Conservation (phyloP, 768 basidiomycete species). For the Tephrocybe sp. region DNA sequence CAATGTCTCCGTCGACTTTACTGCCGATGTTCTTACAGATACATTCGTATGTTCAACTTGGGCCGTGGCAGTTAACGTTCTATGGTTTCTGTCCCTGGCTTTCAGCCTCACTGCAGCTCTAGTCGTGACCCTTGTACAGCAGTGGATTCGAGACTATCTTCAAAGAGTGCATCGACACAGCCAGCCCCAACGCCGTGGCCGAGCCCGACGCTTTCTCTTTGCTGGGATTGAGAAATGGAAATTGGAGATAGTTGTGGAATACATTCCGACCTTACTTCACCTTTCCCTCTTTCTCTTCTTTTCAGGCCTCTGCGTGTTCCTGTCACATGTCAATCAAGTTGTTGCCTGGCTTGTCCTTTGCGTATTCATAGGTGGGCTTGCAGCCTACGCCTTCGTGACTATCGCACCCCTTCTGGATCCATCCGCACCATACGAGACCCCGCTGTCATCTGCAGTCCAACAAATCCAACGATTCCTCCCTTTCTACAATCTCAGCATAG, state of each 20-base stretch:
- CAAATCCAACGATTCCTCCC: neutral
- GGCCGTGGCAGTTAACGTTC: slow-evolving; percentile 25
- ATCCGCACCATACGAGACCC: slow-evolving; percentile 8
- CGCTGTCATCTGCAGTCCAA: neutral
- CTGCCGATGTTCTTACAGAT: neutral
- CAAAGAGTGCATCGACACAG: slow-evolving; percentile 3
- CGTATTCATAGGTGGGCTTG: neutral
- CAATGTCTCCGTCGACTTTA: neutral
- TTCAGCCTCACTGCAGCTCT: slow-evolving; percentile 26
- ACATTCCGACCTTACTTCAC: slow-evolving; percentile 8
- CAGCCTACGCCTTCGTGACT: slow-evolving; percentile 1
- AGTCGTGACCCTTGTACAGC: slow-evolving; percentile 23
- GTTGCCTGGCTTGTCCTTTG: neutral
- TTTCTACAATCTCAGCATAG: neutral
- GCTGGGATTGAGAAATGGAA: slow-evolving; percentile 3
- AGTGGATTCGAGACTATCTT: slow-evolving; percentile 4
- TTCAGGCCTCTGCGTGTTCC: slow-evolving; percentile 5
- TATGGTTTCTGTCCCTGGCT: slow-evolving; percentile 30
- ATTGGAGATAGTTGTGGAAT: slow-evolving; percentile 2
- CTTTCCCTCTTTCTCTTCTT: slow-evolving; percentile 10
- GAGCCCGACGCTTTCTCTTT: slow-evolving; percentile 5
- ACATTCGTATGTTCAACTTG: slow-evolving; percentile 15
- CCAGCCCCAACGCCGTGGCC: slow-evolving; percentile 1
- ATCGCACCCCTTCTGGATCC: slow-evolving; percentile 1
- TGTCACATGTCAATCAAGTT: neutral